Evolutionary conservation across 805 yeast species (phyloP).

Genomic region (Tetrapisispora fleetii): DNA sequence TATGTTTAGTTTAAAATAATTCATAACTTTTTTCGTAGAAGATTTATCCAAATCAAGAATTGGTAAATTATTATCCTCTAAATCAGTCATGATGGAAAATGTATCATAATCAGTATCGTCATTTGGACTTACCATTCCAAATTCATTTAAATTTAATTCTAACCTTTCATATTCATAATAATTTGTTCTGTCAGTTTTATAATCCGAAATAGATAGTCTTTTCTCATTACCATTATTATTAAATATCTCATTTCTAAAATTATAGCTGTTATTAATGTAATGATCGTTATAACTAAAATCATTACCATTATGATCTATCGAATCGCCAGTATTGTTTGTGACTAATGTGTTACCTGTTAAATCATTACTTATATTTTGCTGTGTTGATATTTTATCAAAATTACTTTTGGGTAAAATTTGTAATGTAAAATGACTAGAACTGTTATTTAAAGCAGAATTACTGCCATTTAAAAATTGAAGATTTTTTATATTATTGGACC

Average conservation of each 20-base stretch:
- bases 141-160: constrained; percentile 7
- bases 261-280: not conserved
- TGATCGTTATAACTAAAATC: not conserved
- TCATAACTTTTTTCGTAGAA: constrained; percentile 11
- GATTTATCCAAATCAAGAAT: not conserved
- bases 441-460: not conserved
- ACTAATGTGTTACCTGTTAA: constrained; percentile 26
- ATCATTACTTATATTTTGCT: constrained; percentile 12
- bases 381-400: not conserved
- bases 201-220: constrained; percentile 25
- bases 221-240: constrained; percentile 4
- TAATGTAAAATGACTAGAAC: constrained; percentile 1
- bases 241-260: not conserved
- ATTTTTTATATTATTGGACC: not conserved
- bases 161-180: constrained; percentile 23
- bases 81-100: not conserved
- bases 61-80: not conserved
- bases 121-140: not conserved
- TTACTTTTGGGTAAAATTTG: constrained; percentile 2
- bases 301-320: not conserved
- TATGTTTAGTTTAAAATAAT: constrained; percentile 23
- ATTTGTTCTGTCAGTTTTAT: constrained; percentile 19
- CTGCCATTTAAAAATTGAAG: not conserved
- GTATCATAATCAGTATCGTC: not conserved
- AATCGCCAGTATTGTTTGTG: constrained; percentile 5